These are phyloP conservation scores for Leucaena leucocephala DNA, from an alignment of 306 rosid genomes.

Conservation along the genomic window DNA sequence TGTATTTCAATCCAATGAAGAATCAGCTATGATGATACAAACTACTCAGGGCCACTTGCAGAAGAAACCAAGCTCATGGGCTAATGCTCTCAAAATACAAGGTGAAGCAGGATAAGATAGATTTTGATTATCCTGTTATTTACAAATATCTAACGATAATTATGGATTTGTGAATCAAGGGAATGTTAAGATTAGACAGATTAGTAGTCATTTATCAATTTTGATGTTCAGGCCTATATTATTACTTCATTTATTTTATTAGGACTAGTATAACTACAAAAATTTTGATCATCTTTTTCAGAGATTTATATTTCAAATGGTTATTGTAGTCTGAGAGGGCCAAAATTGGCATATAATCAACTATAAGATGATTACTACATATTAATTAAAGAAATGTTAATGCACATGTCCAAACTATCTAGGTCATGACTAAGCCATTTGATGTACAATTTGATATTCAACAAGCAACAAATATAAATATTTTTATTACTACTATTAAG, in stretches of 20 bases:
- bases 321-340: not conserved
- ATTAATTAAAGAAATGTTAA: conserved; percentile 7
- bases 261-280: not conserved
- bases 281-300: not conserved
- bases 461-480: conserved; percentile 16
- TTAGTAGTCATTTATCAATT: not conserved
- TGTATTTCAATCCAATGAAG: conserved; percentile 2
- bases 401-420: conserved; percentile 7
- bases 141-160: not conserved
- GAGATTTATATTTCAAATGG: not conserved
- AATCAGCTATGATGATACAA: conserved; percentile 1
- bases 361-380: too few species aligned
- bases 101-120: not conserved
- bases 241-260: not conserved
- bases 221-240: not conserved
- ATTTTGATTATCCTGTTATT: not conserved
- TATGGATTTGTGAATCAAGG: not conserved
- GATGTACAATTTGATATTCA: not conserved
- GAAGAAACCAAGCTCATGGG: not conserved
- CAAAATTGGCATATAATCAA: too few species aligned
- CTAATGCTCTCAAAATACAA: not conserved
- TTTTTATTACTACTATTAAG: not conserved
- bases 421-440: conserved; percentile 20
- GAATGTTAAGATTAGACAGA: not conserved
- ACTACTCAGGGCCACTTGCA: not conserved